Evolutionary conservation across 1,139 yeast genomes (phyloP).

Genomic region (Casaregolazyma suthepensis): DNA sequence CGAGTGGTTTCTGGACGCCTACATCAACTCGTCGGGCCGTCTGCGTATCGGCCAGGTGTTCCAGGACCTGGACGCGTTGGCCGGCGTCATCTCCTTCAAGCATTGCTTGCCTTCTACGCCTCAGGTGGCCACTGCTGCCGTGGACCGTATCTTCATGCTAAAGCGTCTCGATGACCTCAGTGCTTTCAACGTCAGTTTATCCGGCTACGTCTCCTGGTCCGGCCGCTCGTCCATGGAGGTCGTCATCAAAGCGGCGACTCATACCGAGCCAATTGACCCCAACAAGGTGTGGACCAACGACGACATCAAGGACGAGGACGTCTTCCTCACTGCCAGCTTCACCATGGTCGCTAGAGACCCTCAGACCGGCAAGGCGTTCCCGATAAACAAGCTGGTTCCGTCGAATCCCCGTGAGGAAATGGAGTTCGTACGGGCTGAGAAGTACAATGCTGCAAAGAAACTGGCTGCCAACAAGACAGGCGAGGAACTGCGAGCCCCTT

Average conservation of each 20-base stretch:
- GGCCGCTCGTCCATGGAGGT: constrained; percentile 95
- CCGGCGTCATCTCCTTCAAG: constrained; percentile 80
- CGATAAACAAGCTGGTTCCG: constrained; percentile 75
- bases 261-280: constrained; percentile 42
- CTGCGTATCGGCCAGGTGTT: constrained; percentile 86
- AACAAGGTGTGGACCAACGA: constrained; percentile 31
- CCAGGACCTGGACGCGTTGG: constrained; percentile 85
- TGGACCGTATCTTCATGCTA: constrained; percentile 84
- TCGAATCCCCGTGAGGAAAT: constrained; percentile 67
- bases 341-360: constrained; percentile 96
- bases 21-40: constrained; percentile 82
- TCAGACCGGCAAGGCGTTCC: constrained; percentile 76
- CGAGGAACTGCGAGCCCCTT: constrained; percentile 53
- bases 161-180: constrained; percentile 75
- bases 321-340: constrained; percentile 79
- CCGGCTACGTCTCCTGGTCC: constrained; percentile 90
- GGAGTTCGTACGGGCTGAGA: constrained; percentile 83
- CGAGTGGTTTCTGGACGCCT: constrained; percentile 74
- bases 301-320: constrained; percentile 42
- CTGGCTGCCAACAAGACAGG: constrained; percentile 60
- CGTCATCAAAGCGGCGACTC: constrained; percentile 79
- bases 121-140: constrained; percentile 89
- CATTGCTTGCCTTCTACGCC: constrained; percentile 91
- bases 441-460: constrained; percentile 80
- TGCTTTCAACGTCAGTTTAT: constrained; percentile 69